Evolutionary conservation across 176 grass and related monocot species (phyloP), one percentile per base, ranked within the genome.

Genomic region (Cocos nucifera): DNA sequence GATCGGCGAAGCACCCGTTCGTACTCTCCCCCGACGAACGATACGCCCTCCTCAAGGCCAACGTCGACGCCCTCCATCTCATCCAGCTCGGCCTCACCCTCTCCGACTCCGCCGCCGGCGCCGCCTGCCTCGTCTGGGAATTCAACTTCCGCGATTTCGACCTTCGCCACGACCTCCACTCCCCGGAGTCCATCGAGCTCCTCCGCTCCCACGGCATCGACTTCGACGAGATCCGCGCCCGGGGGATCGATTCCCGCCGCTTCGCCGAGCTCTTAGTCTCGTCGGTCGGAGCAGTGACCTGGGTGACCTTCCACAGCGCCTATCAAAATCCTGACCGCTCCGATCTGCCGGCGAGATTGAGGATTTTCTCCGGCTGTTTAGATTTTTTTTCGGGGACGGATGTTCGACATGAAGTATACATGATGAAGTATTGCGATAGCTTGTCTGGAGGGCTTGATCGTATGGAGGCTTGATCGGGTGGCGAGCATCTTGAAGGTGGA

Each of bases 41-140:
- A 0, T 62, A 62, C 30, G 60, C 30, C 29, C 30, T 44, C n/a
- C 17, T 62, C 17, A 62, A 62, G 60, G 30, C 29, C 29, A 62
- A 62, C 60, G 60, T 62, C n/a, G 60, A 62, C n/a, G 3, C 4
- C 8, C 29, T 62, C 16, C 5, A 62, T 7, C 29, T 62, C 30
- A 20, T 62, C 60, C 60, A 62, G 30, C 29, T 62, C 2, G 60
- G 60, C 27, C 60, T 62, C 60, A 62, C 60, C 29, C 30, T 62
- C 6, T 44, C 28, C 29, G 60, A 62, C 60, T 16, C 28, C 29
- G 2, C 5, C 32, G 60, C 10, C 9, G 60, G 17, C 28, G 17
- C 17, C 25, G n/a, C 44, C 4, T 28, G 60, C 17, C 14, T 15
- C 60, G 60, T 22, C 17, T 62, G 60, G 60, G 60, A 62, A 30